Evolutionary conservation across 2,329 filamentous ascomycete species (phyloP).

Genomic region (Blumeria hordei): DNA sequence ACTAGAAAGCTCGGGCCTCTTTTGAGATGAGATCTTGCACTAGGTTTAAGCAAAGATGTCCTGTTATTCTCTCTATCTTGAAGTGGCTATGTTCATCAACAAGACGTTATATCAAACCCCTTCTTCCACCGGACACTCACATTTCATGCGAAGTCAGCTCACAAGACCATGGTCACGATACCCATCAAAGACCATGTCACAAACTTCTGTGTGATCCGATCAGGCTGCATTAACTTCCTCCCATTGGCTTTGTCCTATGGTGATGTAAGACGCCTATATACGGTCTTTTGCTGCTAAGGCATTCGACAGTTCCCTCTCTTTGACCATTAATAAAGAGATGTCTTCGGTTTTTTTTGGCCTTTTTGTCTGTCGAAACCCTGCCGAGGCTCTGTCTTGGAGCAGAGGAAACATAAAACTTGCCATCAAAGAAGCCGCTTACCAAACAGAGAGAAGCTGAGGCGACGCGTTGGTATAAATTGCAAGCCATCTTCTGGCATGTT

Average conservation of each 20-base stretch:
- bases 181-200: constrained; percentile 22
- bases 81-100: constrained; percentile 9
- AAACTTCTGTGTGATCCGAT: constrained; percentile 24
- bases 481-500: neutral
- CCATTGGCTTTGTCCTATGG: constrained; percentile 15
- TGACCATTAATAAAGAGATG: constrained; percentile 22
- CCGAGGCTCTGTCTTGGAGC: constrained; percentile 17
- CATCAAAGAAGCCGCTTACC: constrained; percentile 64
- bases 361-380: constrained; percentile 71
- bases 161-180: constrained; percentile 27
- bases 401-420: constrained; percentile 89
- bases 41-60: constrained; percentile 18
- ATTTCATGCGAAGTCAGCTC: constrained; percentile 15
- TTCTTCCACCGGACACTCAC: constrained; percentile 12
- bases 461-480: too few species aligned
- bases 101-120: constrained; percentile 22
- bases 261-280: constrained; percentile 15
- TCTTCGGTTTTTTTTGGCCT: constrained; percentile 81
- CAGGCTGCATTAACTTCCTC: constrained; percentile 45
- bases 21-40: constrained; percentile 11
- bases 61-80: constrained; percentile 21
- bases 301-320: constrained; percentile 9
- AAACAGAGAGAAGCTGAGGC: constrained; percentile 39
- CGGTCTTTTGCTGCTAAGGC: constrained; percentile 10
- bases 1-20: constrained; percentile 5